phyloP scores from a whole-genome alignment of 208 protist genomes.

The Novymonas esmeraldas region DNA sequence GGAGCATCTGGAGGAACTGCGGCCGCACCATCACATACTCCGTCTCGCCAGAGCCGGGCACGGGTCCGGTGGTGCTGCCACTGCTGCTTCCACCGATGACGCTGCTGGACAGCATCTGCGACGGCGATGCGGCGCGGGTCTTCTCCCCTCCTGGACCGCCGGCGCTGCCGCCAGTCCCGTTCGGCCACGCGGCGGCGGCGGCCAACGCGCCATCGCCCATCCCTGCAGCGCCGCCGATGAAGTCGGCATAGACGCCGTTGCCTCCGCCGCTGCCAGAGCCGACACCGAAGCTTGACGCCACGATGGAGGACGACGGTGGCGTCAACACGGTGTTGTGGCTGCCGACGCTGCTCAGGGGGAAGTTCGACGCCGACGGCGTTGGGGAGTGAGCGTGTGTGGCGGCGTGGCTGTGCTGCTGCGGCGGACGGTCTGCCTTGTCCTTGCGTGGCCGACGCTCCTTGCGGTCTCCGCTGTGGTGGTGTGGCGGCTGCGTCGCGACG shows the following conservation, averaged over 20 bases:
- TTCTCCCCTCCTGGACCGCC: too few relatives aligned
- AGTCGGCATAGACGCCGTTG: not conserved
- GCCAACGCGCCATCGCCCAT: not conserved
- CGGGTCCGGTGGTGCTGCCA: not conserved
- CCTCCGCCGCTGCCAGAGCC: not conserved
- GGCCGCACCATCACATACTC: conserved; percentile 21
- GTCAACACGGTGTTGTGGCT: not conserved
- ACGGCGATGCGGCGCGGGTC: too few relatives aligned
- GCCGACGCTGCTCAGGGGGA: not conserved
- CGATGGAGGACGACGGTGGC: not conserved
- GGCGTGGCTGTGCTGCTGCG: not conserved
- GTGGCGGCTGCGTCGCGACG: not conserved
- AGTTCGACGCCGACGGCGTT: not conserved
- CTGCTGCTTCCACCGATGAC: not conserved
- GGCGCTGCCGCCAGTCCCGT: too few relatives aligned
- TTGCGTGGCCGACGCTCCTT: not conserved
- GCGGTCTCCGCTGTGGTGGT: not conserved
- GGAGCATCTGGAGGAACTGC: conserved; percentile 27
- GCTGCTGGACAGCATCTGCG: too few relatives aligned
- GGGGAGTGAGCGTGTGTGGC: not conserved
- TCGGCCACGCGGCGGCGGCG: not conserved
- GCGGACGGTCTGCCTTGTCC: not conserved
- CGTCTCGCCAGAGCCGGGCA: not conserved
- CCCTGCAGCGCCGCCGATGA: not conserved
- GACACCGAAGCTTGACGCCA: not conserved